A percentile compares a stretch with the other conserved stretches of the same genome.
Evolutionary conservation across 495 filamentous ascomycete species (phyloP).

Genomic region (Podospora conica): DNA sequence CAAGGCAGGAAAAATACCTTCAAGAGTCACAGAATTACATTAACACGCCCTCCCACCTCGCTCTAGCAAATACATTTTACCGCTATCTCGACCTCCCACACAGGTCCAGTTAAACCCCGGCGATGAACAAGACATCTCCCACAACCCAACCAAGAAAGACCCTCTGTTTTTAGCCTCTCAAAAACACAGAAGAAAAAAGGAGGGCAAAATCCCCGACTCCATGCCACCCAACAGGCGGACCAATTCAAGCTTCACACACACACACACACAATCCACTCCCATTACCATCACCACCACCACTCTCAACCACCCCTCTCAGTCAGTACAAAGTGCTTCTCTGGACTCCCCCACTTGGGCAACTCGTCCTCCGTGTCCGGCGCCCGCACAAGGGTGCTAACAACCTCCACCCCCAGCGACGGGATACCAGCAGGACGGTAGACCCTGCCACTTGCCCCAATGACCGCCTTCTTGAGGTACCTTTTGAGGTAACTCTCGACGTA

Average conservation of each 20-base stretch:
- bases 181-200: not conserved
- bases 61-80: not conserved
- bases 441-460: conserved; percentile 29
- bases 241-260: not conserved
- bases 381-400: conserved; percentile 38
- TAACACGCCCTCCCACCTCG: not conserved
- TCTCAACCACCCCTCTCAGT: conserved; percentile 5
- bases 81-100: not conserved
- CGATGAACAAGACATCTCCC: not conserved
- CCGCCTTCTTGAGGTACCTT: conserved; percentile 34
- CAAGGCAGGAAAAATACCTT: not conserved
- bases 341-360: conserved; percentile 40
- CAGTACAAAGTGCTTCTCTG: conserved; percentile 22
- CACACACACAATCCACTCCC: not conserved
- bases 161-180: not conserved
- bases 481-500: conserved; percentile 42
- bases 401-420: conserved; percentile 29
- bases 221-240: not conserved
- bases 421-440: conserved; percentile 21
- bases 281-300: not conserved
- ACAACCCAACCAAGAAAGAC: not conserved
- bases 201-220: not conserved
- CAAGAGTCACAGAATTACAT: not conserved
- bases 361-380: conserved; percentile 32
- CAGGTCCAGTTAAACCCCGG: not conserved